A percentile compares a stretch with the other conserved stretches of the same genome.
Evolutionary conservation across 1,284 basidiomycete species (phyloP).

Genomic region (Phenoliferia sp.): DNA sequence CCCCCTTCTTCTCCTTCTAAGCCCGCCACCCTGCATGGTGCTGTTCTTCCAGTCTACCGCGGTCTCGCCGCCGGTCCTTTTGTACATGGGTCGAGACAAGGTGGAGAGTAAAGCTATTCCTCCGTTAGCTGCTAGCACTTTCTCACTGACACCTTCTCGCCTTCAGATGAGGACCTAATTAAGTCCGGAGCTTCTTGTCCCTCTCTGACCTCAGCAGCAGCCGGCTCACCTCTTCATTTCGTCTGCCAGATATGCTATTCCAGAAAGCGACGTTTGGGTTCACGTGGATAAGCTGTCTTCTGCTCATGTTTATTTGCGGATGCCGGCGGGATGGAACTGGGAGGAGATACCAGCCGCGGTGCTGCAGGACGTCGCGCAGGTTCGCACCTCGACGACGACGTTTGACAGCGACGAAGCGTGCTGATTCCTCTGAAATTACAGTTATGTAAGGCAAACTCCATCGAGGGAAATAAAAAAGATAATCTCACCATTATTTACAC

Average conservation of each 20-base stretch:
- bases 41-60: background rate
- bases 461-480: constrained; percentile 42
- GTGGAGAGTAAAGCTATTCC: constrained; percentile 65
- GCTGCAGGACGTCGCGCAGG: constrained; percentile 46
- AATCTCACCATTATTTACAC: constrained; percentile 67
- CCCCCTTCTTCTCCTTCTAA: background rate
- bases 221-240: background rate
- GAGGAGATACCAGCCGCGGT: constrained; percentile 75
- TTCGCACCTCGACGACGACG: background rate
- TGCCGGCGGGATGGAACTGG: constrained; percentile 62
- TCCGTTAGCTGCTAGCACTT: background rate
- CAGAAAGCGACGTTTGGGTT: constrained; percentile 54
- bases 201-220: background rate
- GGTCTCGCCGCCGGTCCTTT: background rate
- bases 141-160: constrained; percentile 1
- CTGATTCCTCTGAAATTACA: constrained; percentile 59
- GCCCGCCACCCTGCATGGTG: background rate
- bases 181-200: constrained; percentile 66
- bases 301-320: constrained; percentile 56
- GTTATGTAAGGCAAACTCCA: constrained; percentile 94
- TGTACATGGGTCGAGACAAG: constrained; percentile 78
- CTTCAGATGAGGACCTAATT: constrained; percentile 83
- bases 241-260: background rate
- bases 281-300: constrained; percentile 88
- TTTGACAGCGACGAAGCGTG: background rate